Conservation (phyloP, 768 basidiomycete species). For the Phaffia australis region DNA sequence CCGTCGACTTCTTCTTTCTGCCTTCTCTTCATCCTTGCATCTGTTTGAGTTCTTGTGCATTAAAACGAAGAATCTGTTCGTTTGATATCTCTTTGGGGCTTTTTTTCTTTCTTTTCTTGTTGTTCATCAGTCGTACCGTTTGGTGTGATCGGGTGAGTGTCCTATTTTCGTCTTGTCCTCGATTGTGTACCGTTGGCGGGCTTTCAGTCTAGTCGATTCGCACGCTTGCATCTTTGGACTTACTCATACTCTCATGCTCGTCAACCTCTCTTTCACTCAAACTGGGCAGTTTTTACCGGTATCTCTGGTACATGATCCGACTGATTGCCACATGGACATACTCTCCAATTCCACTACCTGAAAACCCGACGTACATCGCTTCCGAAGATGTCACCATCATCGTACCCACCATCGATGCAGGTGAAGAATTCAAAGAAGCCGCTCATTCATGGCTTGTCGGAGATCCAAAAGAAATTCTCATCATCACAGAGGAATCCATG, state of each 20-base stretch:
- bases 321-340: constrained; percentile 66
- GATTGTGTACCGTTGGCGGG: not conserved
- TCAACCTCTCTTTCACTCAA: not conserved
- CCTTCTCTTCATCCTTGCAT: no score
- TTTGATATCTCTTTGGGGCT: constrained; percentile 9
- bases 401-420: constrained; percentile 90
- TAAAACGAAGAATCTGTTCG: not conserved
- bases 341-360: constrained; percentile 76
- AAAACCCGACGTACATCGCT: constrained; percentile 80
- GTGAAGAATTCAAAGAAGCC: constrained; percentile 88
- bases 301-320: constrained; percentile 85
- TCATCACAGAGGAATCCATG: constrained; percentile 80
- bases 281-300: constrained; percentile 67
- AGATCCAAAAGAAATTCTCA: constrained; percentile 72
- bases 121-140: constrained; percentile 48
- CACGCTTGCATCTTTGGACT: constrained; percentile 5
- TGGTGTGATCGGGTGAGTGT: constrained; percentile 37
- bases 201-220: not conserved
- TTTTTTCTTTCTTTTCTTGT: constrained; percentile 16
- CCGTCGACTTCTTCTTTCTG: not conserved
- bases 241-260: not conserved
- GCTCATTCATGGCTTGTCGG: constrained; percentile 86
- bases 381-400: constrained; percentile 92
- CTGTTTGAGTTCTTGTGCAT: no score
- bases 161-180: not conserved